phyloP scores from a whole-genome alignment of 73 alveolate genomes.

The Effrenium voratum region DNA sequence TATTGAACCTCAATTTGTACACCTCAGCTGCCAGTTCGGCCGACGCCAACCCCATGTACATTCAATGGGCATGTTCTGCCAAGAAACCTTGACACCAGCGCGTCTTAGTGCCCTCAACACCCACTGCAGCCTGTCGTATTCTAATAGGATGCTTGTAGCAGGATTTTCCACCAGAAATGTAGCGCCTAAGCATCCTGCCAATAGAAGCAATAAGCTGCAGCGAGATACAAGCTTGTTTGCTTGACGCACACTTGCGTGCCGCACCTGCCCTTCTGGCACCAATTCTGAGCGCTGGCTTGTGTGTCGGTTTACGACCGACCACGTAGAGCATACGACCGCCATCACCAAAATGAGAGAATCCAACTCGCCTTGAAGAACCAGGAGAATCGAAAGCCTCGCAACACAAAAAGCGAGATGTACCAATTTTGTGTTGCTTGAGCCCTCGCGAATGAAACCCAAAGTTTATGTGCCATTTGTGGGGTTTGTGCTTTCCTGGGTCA shows the following conservation, averaged over 20 bases:
- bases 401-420: neutral
- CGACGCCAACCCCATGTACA: neutral
- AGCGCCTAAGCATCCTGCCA: neutral
- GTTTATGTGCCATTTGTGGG: neutral
- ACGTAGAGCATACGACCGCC: neutral
- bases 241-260: neutral
- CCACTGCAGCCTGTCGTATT: neutral
- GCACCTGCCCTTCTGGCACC: slow-evolving; percentile 1
- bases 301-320: neutral
- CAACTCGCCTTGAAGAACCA: neutral
- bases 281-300: neutral
- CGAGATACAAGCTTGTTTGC: neutral
- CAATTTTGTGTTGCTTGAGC: too few relatives aligned
- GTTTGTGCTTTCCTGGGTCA: neutral
- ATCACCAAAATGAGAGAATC: neutral
- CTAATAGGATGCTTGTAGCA: neutral
- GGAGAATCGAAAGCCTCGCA: neutral
- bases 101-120: neutral
- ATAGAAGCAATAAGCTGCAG: neutral
- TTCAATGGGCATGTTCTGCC: neutral
- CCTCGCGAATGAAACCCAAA: too few relatives aligned
- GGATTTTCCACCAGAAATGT: neutral
- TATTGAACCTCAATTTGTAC: neutral
- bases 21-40: neutral
- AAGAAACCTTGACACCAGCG: neutral